These are phyloP conservation scores for Fusarium clavum DNA, from an alignment of 2,329 filamentous ascomycete species.

Conservation along the genomic window DNA sequence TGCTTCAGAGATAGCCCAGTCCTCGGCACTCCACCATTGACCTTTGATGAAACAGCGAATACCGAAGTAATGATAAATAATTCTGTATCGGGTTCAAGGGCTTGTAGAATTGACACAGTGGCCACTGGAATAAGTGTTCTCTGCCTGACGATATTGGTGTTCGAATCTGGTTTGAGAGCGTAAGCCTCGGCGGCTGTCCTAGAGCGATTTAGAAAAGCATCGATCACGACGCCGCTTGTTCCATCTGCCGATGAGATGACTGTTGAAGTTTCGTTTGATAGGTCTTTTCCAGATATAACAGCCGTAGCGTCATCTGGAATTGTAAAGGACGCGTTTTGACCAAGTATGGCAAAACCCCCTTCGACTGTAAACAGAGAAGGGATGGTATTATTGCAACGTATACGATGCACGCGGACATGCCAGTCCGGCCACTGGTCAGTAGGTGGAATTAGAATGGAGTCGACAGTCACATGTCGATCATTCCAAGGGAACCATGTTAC, in stretches of 20 bases:
- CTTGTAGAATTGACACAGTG: not conserved
- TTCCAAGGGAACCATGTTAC: slow-evolving; percentile 46
- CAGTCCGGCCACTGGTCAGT: slow-evolving; percentile 51
- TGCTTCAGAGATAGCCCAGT: not conserved
- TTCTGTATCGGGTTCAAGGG: not conserved
- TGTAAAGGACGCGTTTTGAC: not conserved
- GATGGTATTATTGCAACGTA: not conserved
- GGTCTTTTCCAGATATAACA: not conserved
- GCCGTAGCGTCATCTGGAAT: not conserved
- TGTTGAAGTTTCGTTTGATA: not conserved
- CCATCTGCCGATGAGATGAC: slow-evolving; percentile 22
- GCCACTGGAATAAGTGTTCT: slow-evolving; percentile 33
- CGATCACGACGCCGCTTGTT: slow-evolving; percentile 12
- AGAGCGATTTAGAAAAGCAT: not conserved
- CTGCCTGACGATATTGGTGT: slow-evolving; percentile 32
- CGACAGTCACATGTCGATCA: slow-evolving; percentile 42
- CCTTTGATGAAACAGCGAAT: slow-evolving; percentile 20
- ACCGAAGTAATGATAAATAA: slow-evolving; percentile 6
- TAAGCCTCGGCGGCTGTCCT: not conserved
- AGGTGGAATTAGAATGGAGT: slow-evolving; percentile 48
- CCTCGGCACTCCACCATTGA: accelerated
- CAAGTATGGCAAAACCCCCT: slow-evolving; percentile 38
- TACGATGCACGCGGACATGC: slow-evolving; percentile 47
- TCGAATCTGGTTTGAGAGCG: slow-evolving; percentile 35
- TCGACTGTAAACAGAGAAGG: slow-evolving; percentile 26